phyloP scores from a whole-genome alignment of 352 stramenopile genomes.

The Phytophthora colocasiae region DNA sequence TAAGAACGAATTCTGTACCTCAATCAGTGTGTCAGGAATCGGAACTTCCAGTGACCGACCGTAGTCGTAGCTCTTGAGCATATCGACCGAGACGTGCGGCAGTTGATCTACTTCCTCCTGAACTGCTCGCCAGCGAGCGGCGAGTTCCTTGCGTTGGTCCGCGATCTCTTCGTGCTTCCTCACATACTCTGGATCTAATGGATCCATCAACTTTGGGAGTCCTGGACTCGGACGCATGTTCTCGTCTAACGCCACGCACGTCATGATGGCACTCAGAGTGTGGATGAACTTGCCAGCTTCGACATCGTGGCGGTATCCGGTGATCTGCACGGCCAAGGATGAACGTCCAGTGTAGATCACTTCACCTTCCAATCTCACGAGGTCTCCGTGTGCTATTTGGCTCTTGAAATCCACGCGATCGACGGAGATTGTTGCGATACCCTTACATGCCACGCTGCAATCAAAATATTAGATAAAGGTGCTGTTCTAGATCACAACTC shows the following conservation, averaged over 20 bases:
- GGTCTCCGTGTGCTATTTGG: constrained; percentile 49
- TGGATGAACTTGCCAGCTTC: constrained; percentile 36
- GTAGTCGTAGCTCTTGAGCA: no score
- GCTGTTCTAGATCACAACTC: constrained; percentile 36
- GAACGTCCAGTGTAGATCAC: constrained; percentile 51
- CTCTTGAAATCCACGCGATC: constrained; percentile 51
- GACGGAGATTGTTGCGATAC: constrained; percentile 47
- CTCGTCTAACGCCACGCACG: constrained; percentile 55
- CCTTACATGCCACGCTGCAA: constrained; percentile 6
- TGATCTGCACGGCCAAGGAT: constrained; percentile 51
- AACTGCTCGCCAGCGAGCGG: constrained; percentile 36
- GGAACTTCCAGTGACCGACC: no score
- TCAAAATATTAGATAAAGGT: not conserved
- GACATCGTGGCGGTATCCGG: constrained; percentile 45
- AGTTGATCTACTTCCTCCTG: constrained; percentile 51
- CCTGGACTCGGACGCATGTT: constrained; percentile 39
- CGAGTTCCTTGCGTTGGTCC: constrained; percentile 42
- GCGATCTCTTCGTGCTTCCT: constrained; percentile 40
- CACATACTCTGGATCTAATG: constrained; percentile 35
- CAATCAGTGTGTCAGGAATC: not conserved
- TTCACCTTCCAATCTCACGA: constrained; percentile 49
- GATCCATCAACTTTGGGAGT: constrained; percentile 43
- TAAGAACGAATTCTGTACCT: constrained; percentile 1
- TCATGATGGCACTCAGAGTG: constrained; percentile 56
- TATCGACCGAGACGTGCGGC: not conserved